phyloP scores from a whole-genome alignment of 768 basidiomycete genomes.

The Boletus rufocinnamomeus region DNA sequence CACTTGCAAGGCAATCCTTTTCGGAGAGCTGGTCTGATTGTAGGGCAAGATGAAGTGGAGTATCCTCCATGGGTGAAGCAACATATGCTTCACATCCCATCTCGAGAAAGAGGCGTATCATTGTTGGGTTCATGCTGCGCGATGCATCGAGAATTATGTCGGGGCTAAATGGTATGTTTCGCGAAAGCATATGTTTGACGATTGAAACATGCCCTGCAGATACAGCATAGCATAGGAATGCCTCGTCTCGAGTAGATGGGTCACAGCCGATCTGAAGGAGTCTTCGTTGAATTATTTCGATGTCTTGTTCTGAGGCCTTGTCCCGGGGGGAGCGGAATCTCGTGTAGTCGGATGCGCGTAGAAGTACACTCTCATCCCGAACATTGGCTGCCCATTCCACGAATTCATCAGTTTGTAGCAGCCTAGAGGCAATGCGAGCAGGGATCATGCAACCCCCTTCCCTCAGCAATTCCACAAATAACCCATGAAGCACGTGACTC shows the following conservation, averaged over 20 bases:
- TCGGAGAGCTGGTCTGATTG: not conserved
- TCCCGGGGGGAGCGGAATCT: not conserved
- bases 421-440: not conserved
- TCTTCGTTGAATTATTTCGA: not conserved
- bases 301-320: not conserved
- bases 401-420: constrained; percentile 10
- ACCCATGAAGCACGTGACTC: not conserved
- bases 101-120: constrained; percentile 3
- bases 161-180: not conserved
- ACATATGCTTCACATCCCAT: not conserved
- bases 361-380: not conserved
- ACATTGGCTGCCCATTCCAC: constrained; percentile 5
- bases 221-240: not conserved
- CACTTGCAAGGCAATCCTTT: not conserved
- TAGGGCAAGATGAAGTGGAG: constrained; percentile 2
- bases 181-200: constrained; percentile 6
- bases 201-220: constrained; percentile 4
- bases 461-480: not conserved
- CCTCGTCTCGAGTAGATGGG: not conserved
- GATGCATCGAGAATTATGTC: constrained; percentile 10
- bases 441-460: not conserved
- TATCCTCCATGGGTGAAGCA: not conserved
- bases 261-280: constrained; percentile 9
- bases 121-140: not conserved
- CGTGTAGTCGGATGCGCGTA: not conserved